A percentile compares a stretch with the other conserved stretches of the same genome.
These are phyloP conservation scores for Candida piceae DNA, from an alignment of 805 yeast species.

Conservation along the genomic window DNA sequence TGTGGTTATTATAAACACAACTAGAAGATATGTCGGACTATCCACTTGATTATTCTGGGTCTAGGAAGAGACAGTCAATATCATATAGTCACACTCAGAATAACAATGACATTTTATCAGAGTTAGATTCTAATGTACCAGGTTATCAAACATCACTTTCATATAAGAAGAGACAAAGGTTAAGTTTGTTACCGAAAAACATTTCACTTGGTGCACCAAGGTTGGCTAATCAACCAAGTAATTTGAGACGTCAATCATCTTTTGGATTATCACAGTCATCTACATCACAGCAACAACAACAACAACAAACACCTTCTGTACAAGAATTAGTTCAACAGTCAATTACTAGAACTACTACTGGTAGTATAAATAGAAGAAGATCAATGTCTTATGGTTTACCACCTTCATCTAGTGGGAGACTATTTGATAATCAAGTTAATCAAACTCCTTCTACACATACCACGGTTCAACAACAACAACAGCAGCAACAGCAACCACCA, in stretches of 20 bases:
- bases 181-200: conserved; percentile 26
- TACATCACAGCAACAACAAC: conserved; percentile 4
- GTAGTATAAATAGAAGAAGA: conserved; percentile 11
- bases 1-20: too few species aligned
- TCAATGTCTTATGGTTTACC: conserved; percentile 11
- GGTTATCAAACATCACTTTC: conserved; percentile 4
- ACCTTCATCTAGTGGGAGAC: conserved; percentile 19
- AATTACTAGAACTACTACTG: conserved; percentile 18
- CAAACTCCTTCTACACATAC: conserved; percentile 11
- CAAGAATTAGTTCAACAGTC: conserved; percentile 27
- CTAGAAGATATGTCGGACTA: conserved; percentile 23
- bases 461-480: neutral
- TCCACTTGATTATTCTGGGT: conserved; percentile 14
- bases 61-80: conserved; percentile 20
- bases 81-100: conserved; percentile 7
- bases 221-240: conserved; percentile 19
- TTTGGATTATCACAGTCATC: conserved; percentile 16
- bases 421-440: conserved; percentile 16
- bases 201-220: conserved; percentile 28
- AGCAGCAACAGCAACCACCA: neutral
- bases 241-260: conserved; percentile 22
- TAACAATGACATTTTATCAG: conserved; percentile 15
- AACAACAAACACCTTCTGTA: conserved; percentile 14
- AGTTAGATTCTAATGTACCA: conserved; percentile 15
- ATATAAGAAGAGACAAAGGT: conserved; percentile 21